Evolutionary conservation across 805 yeast species (phyloP).

Genomic region (Candida koratica): DNA sequence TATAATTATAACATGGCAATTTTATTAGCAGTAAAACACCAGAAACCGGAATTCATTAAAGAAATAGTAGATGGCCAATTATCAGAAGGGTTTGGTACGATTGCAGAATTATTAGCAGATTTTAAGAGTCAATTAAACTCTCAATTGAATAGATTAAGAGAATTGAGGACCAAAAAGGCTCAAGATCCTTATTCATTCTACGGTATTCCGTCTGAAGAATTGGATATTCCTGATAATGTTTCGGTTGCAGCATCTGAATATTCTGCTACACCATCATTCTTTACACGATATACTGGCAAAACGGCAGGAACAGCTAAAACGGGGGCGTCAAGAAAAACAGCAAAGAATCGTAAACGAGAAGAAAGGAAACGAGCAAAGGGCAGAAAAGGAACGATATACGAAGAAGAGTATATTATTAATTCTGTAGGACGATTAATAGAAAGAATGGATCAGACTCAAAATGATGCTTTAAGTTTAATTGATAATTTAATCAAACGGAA

Average conservation of each 20-base stretch:
- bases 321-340: slow-evolving; percentile 88
- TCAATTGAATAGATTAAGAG: slow-evolving; percentile 79
- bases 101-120: slow-evolving; percentile 91
- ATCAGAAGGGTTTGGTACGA: slow-evolving; percentile 81
- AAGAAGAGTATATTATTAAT: slow-evolving; percentile 87
- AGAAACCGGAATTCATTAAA: slow-evolving; percentile 45
- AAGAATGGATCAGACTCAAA: slow-evolving; percentile 66
- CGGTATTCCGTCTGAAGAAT: slow-evolving; percentile 52
- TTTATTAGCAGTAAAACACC: slow-evolving; percentile 51
- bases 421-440: slow-evolving; percentile 87
- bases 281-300: slow-evolving; percentile 95
- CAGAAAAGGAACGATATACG: slow-evolving; percentile 95
- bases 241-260: slow-evolving; percentile 94
- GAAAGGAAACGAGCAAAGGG: slow-evolving; percentile 96
- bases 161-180: slow-evolving; percentile 74
- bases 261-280: slow-evolving; percentile 86
- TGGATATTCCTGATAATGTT: slow-evolving; percentile 85
- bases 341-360: slow-evolving; percentile 90
- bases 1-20: slow-evolving; percentile 74
- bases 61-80: slow-evolving; percentile 66
- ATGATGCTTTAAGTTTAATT: slow-evolving; percentile 69
- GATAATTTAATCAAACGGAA: slow-evolving; percentile 72
- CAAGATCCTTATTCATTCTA: slow-evolving; percentile 85
- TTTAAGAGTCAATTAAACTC: slow-evolving; percentile 82
- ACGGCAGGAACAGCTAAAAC: slow-evolving; percentile 95